Conservation (phyloP, 2,329 filamentous ascomycete genomes). For the Colletotrichum sp. region DNA sequence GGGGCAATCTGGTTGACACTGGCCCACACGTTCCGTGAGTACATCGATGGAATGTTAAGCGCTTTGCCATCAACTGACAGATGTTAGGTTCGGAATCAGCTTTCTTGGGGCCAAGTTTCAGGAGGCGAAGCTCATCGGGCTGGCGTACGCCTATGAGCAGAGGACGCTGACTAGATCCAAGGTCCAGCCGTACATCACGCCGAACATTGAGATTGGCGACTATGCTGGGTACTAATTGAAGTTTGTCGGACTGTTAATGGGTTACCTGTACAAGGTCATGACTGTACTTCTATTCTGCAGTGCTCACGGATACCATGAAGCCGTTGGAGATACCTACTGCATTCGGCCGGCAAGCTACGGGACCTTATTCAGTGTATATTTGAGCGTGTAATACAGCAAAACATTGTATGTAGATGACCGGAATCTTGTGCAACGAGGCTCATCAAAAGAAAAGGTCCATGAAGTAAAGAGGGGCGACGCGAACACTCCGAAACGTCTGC, state of each 20-base stretch:
- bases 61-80: background rate
- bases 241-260: background rate
- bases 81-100: conserved; percentile 58
- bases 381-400: background rate
- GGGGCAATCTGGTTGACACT: conserved; percentile 19
- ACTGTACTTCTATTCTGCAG: background rate
- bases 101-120: conserved; percentile 66
- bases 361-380: background rate
- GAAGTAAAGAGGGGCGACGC: background rate
- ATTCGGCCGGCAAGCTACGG: background rate
- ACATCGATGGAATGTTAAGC: rapidly evolving
- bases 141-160: conserved; percentile 74
- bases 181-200: conserved; percentile 32
- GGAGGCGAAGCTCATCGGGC: conserved; percentile 65
- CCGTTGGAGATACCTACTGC: background rate
- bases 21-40: conserved; percentile 24
- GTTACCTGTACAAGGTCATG: background rate
- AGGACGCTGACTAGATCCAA: conserved; percentile 40
- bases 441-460: background rate
- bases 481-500: background rate
- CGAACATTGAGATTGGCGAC: conserved; percentile 35
- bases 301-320: background rate
- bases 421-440: background rate
- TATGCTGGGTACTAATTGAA: conserved; percentile 11
- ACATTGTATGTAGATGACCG: rapidly evolving